phyloP scores from a whole-genome alignment of 192 early-diverging fungal genomes.

The Entomortierella beljakovae region DNA sequence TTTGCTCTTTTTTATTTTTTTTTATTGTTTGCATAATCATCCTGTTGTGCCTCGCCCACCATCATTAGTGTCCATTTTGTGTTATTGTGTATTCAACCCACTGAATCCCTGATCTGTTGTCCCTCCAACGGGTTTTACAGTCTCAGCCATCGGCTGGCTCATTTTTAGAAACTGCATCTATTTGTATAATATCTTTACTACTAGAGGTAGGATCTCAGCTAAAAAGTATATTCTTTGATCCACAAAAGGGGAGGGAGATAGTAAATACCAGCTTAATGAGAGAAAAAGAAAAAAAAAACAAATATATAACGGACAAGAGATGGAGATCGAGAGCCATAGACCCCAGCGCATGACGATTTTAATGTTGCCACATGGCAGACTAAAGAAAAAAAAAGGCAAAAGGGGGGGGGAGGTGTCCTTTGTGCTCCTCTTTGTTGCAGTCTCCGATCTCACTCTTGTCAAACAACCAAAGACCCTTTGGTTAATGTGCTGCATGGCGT shows the following conservation, averaged over 20 bases:
- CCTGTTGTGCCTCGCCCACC: not conserved
- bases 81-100: not conserved
- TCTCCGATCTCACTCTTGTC: not conserved
- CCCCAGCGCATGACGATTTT: constrained; percentile 3
- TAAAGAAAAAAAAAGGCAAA: not conserved
- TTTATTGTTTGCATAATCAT: constrained; percentile 2
- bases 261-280: not conserved
- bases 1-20: not conserved
- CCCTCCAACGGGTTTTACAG: not conserved
- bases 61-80: not conserved
- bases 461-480: not conserved
- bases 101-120: constrained; percentile 9
- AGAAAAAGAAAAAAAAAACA: constrained; percentile 18
- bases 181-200: not conserved
- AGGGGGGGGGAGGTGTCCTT: not conserved
- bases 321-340: constrained; percentile 21
- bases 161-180: constrained; percentile 3
- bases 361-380: constrained; percentile 6
- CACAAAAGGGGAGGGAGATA: not conserved
- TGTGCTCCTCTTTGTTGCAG: not conserved
- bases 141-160: constrained; percentile 20
- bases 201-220: not conserved
- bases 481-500: not conserved
- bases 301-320: not conserved
- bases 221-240: not conserved